Percentiles rank a stretch among this genome's conserved stretches.
These are phyloP conservation scores for Colletotrichum higginsianum DNA, from an alignment of 2,329 filamentous ascomycete species.

Conservation along the genomic window DNA sequence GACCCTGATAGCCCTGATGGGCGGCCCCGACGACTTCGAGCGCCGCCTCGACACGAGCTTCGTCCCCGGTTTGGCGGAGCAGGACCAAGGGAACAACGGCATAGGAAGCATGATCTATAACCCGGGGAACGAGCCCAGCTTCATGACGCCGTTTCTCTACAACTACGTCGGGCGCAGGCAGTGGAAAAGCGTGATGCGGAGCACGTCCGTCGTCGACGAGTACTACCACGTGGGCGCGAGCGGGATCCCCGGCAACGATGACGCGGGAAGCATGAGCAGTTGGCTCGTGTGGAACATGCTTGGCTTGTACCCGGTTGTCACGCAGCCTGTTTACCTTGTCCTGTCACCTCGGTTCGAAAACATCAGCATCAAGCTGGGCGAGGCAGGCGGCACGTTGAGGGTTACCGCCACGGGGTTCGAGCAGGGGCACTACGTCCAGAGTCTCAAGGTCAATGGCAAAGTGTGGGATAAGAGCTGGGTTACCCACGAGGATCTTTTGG, in stretches of 20 bases:
- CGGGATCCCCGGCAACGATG: constrained; percentile 71
- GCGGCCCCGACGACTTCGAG: constrained; percentile 66
- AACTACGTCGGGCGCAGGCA: constrained; percentile 66
- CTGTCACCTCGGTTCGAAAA: constrained; percentile 64
- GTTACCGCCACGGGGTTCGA: constrained; percentile 62
- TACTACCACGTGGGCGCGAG: constrained; percentile 62
- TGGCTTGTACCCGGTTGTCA: constrained; percentile 69
- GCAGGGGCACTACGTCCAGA: constrained; percentile 66
- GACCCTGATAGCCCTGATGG: constrained; percentile 65
- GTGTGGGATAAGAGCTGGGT: constrained; percentile 70
- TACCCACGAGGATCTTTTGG: constrained; percentile 64
- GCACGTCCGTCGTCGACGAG: constrained; percentile 62
- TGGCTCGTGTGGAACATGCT: constrained; percentile 71
- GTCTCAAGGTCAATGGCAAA: constrained; percentile 66
- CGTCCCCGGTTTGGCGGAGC: constrained; percentile 56
- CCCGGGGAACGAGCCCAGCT: constrained; percentile 70
- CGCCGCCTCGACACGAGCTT: constrained; percentile 58
- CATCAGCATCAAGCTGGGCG: constrained; percentile 64
- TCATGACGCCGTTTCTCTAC: constrained; percentile 70
- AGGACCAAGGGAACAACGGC: constrained; percentile 64
- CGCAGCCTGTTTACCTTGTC: constrained; percentile 70
- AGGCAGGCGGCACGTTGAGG: constrained; percentile 54
- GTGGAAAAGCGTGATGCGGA: constrained; percentile 64
- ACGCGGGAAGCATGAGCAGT: constrained; percentile 73
- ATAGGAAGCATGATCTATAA: constrained; percentile 65